Conservation (phyloP, 495 filamentous ascomycete genomes). For the Aspergillus sclerotiicarbonarius region DNA sequence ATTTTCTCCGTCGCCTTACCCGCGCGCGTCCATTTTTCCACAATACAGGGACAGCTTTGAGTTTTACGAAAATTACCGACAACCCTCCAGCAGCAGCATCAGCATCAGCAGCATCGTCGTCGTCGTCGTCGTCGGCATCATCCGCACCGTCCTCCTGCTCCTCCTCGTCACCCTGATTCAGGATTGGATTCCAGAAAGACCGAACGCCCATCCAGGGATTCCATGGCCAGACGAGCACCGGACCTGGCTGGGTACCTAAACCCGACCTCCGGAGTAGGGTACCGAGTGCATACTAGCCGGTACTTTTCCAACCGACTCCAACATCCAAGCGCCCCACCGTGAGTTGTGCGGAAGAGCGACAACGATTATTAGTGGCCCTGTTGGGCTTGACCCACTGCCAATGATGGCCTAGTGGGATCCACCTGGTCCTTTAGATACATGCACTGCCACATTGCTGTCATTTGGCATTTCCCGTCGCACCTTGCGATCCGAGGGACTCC, state of each 20-base stretch:
- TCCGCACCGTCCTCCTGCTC: not conserved
- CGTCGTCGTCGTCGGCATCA: too few relatives aligned
- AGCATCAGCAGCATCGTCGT: not conserved
- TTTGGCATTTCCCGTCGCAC: constrained; percentile 23
- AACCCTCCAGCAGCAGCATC: not conserved
- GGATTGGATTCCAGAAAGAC: constrained; percentile 11
- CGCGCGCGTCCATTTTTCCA: not conserved
- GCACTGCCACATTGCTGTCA: constrained; percentile 50
- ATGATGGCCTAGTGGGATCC: constrained; percentile 23
- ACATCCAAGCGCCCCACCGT: constrained; percentile 13
- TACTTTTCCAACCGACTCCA: constrained; percentile 8
- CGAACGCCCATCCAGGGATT: constrained; percentile 9
- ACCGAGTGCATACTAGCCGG: constrained; percentile 8
- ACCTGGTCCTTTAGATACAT: constrained; percentile 34
- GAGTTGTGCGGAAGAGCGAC: constrained; percentile 10
- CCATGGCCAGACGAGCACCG: not conserved
- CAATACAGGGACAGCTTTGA: not conserved
- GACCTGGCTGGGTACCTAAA: not conserved
- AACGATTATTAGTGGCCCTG: constrained; percentile 21
- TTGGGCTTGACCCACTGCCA: constrained; percentile 18
- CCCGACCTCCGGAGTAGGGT: constrained; percentile 7
- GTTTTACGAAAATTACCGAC: not conserved
- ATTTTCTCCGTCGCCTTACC: not conserved
- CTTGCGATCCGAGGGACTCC: constrained; percentile 10
- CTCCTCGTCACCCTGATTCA: not conserved